phyloP scores from a whole-genome alignment of 2,329 filamentous ascomycete species.

The Pochonia chlamydosporia region DNA sequence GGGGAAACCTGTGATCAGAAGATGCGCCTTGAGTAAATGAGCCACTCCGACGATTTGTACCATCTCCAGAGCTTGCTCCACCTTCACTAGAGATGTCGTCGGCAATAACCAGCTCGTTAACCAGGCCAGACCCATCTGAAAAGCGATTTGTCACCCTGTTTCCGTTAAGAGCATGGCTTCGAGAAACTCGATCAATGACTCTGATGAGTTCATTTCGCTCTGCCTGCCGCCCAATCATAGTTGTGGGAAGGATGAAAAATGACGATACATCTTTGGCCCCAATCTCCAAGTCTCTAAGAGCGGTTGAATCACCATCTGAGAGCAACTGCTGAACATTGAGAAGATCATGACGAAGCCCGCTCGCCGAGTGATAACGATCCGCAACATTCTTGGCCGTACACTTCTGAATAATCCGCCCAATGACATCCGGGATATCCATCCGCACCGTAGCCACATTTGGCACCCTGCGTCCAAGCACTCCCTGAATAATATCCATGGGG shows the following conservation, averaged over 20 bases:
- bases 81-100: conserved; percentile 55
- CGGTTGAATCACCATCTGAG: conserved; percentile 65
- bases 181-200: conserved; percentile 72
- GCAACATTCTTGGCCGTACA: conserved; percentile 86
- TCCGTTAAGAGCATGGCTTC: conserved; percentile 49
- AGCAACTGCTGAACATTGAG: conserved; percentile 68
- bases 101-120: conserved; percentile 40
- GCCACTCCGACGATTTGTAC: conserved; percentile 40
- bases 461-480: conserved; percentile 73
- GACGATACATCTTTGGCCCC: conserved; percentile 85
- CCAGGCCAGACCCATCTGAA: conserved; percentile 49
- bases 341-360: conserved; percentile 78
- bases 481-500: conserved; percentile 87
- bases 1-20: conserved; percentile 34
- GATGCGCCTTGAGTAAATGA: conserved; percentile 41
- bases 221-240: conserved; percentile 72
- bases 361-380: conserved; percentile 85
- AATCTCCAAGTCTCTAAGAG: conserved; percentile 68
- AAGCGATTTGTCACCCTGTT: conserved; percentile 38
- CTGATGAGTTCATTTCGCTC: conserved; percentile 66
- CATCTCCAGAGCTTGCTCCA: conserved; percentile 48
- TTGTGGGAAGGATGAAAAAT: conserved; percentile 79
- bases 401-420: conserved; percentile 80
- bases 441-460: conserved; percentile 70
- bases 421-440: conserved; percentile 75